phyloP scores from a whole-genome alignment of 768 basidiomycete genomes.

The Lentinula guzmanii region DNA sequence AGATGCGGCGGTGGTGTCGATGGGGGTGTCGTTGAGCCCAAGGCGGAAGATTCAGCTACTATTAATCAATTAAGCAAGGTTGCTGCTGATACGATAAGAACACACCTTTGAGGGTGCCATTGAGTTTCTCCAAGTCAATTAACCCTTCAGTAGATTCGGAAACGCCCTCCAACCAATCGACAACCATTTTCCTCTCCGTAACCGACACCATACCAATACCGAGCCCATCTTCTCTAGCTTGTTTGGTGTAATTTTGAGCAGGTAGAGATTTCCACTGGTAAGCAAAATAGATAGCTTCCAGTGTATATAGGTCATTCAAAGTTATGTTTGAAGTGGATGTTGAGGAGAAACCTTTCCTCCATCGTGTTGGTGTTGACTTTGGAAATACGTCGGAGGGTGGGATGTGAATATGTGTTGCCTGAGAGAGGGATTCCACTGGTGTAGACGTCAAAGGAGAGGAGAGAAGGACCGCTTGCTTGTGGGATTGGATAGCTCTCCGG shows the following conservation, averaged over 20 bases:
- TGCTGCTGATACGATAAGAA: neutral
- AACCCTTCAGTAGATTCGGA: constrained; percentile 33
- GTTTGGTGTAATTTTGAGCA: constrained; percentile 85
- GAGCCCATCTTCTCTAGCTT: constrained; percentile 70
- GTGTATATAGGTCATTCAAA: constrained; percentile 61
- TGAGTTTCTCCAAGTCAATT: constrained; percentile 35
- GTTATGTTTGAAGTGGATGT: constrained; percentile 21
- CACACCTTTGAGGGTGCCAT: constrained; percentile 29
- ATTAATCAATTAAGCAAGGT: constrained; percentile 11
- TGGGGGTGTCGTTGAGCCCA: constrained; percentile 37
- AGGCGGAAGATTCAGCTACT: constrained; percentile 29
- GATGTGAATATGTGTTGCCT: constrained; percentile 64
- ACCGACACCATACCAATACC: constrained; percentile 75
- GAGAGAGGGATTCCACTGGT: constrained; percentile 32
- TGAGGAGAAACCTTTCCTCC: constrained; percentile 47
- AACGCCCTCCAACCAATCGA: constrained; percentile 77
- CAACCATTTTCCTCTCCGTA: constrained; percentile 79
- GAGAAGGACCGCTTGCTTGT: constrained; percentile 43
- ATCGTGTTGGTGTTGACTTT: constrained; percentile 74
- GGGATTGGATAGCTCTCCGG: constrained; percentile 53
- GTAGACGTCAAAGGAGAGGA: constrained; percentile 32
- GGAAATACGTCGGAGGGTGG: constrained; percentile 47
- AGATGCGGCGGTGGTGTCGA: constrained; percentile 46
- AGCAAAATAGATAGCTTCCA: constrained; percentile 81
- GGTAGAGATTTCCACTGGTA: constrained; percentile 72